Evolutionary conservation across 306 rosid genomes (phyloP).

Genomic region (Vicia villosa): DNA sequence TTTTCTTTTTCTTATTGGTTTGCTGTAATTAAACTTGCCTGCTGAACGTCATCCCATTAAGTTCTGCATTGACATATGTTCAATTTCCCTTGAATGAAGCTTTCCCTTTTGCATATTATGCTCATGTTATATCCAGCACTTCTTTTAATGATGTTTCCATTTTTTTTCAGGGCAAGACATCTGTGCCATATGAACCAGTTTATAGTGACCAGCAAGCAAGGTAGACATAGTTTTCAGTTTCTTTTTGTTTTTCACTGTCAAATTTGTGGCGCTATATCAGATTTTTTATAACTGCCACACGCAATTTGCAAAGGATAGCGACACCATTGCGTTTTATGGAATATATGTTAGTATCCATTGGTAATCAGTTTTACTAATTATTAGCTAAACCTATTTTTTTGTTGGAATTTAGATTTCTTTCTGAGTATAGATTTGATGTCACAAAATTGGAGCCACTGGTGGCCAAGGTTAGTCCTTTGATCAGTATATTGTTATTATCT

Average conservation of each 20-base stretch:
- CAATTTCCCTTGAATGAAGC: background rate
- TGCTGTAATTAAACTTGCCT: slow-evolving; percentile 18
- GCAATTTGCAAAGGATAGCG: too few species aligned
- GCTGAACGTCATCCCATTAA: background rate
- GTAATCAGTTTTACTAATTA: slow-evolving; percentile 22
- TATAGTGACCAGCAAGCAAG: slow-evolving; percentile 53
- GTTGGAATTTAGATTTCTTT: slow-evolving; percentile 61
- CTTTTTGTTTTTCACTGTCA: background rate
- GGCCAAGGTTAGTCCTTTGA: slow-evolving; percentile 64
- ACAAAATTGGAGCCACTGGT: slow-evolving; percentile 88
- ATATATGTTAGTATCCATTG: background rate
- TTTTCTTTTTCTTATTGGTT: slow-evolving; percentile 14
- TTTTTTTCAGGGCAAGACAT: slow-evolving; percentile 50
- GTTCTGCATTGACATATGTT: background rate
- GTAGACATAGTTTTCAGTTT: slow-evolving; percentile 35
- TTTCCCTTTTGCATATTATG: slow-evolving; percentile 21
- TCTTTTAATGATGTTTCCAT: slow-evolving; percentile 12
- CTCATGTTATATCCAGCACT: background rate
- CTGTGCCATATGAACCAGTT: slow-evolving; percentile 48
- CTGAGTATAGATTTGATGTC: slow-evolving; percentile 81
- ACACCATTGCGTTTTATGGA: too few species aligned
- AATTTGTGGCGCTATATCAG: too few species aligned
- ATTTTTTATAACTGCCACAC: too few species aligned
- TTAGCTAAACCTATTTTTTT: slow-evolving; percentile 13
- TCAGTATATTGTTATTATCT: background rate